Base-by-base conservation (phyloP, 352 stramenopile genomes). In the Aphanomyces astaci region DNA sequence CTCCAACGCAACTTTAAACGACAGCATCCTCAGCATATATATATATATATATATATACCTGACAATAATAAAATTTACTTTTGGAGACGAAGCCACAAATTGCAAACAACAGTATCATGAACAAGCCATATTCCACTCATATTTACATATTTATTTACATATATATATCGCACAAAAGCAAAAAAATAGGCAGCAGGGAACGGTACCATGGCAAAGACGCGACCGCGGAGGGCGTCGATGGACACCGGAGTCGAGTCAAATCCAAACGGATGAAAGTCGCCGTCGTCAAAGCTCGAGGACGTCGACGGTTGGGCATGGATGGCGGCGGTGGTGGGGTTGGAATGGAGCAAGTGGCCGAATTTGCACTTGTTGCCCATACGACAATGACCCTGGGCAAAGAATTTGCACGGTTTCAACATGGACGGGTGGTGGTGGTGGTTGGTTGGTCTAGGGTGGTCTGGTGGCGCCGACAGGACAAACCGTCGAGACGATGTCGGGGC, bases 321-420 rank as follows among this genome's bases (percentile, higher is more conserved):
- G 36, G 36, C 36, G 15, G 36, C 15, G 7, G 36, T 43, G 36
- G 36, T 15, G 15, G 36, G 7, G 7, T 7, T 43, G 36, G 36
- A 43, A 43, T 43, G 25, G 48, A 28, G 10, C 25, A 33, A 10
- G 69, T 94, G 85, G 43, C 82, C 79, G 66, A 92, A 94, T 73
- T 90, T 91, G 72, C 85, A 94, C 76, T 94, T 94, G 71, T 72
- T 86, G 31, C 83, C 85, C 83, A 94, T 91, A 40, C 85, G 83
- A 55, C 85, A 94, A 72, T 94, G 83, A 17, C 85, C 85, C 68
- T 94, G 85, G 9, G 87, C 64, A 64, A 88, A 94, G 62, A 92
- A 94, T 71, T 92, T 91, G 73, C 85, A 94, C 60, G 86, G 82
- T 74, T 92, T 92, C 5, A 73, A 32, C 49, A 25, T 28, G 11